Base-by-base conservation (phyloP, 2,329 filamentous ascomycete genomes). In the Trichoderma semiorbis region DNA sequence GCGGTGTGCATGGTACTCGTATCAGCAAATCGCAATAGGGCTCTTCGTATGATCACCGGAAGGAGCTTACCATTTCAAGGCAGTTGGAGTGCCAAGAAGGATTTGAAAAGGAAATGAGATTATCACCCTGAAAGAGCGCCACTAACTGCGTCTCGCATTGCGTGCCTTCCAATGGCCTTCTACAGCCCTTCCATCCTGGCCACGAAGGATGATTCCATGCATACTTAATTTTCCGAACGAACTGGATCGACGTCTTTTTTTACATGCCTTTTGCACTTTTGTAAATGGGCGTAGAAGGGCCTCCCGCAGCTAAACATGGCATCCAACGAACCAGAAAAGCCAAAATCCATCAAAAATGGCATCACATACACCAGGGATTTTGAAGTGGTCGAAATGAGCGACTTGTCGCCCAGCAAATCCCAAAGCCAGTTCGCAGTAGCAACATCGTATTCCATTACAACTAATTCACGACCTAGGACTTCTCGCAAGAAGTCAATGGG, bases 321-420 rank as follows among this genome's bases (percentile, higher is more conserved):
- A 14, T 66, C 32, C 16, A 32, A 66, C 21, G 63, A 57, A 14
- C 63, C 63, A 16, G 63, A 66, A 32, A 66, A 57, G 47, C 63
- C 63, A 36, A 66, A 66, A 34, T 66, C 63, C 63, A 34, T 39
- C 47, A 66, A 66, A 34, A 66, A 66, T 66, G 63, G 63, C 18
- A 66, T 66, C 47, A 66, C 63, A 57, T 66, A 66, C 18, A 66
- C 63, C 16, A 50, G 63, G 10, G 47, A 66, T n/a, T 66, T 66
- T 12, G 63, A 66, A 24, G 47, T 66, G 14, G 30, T 66, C 30
- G 63, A 66, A 26, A 66, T 66, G 63, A 66, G 63, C 16, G 63
- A 66, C 21, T 30, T 66, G 21, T 28, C 63, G 30, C 30, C 34
- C 10, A 39, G 34, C 18, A 63, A 66, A 30, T 34, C 30, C 32